phyloP scores from a whole-genome alignment of 2,329 filamentous ascomycete species.

The Monosporascus sp. region DNA sequence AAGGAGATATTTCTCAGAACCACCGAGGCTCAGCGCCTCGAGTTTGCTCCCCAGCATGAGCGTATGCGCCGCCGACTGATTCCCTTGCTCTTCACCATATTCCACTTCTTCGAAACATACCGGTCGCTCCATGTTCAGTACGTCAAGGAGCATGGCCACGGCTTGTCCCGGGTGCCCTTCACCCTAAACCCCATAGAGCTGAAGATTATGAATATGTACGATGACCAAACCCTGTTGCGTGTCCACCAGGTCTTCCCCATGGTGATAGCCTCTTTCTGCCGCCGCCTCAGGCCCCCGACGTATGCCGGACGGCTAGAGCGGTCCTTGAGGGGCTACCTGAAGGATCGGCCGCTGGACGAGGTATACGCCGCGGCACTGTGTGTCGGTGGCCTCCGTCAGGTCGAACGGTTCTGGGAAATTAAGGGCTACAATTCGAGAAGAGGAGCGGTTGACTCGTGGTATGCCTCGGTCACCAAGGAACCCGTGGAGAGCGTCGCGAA shows the following conservation, averaged over 20 bases:
- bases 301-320: slow-evolving; percentile 60
- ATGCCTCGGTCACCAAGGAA: slow-evolving; percentile 44
- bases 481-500: slow-evolving; percentile 39
- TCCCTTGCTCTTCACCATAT: slow-evolving; percentile 59
- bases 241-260: slow-evolving; percentile 62
- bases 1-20: slow-evolving; percentile 60
- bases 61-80: slow-evolving; percentile 61
- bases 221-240: slow-evolving; percentile 55
- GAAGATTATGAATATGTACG: slow-evolving; percentile 59
- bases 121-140: slow-evolving; percentile 54
- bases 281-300: slow-evolving; percentile 56
- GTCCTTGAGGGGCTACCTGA: slow-evolving; percentile 57
- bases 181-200: slow-evolving; percentile 59
- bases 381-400: slow-evolving; percentile 57
- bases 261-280: slow-evolving; percentile 59
- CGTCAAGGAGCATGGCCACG: slow-evolving; percentile 47
- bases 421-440: slow-evolving; percentile 59
- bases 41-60: slow-evolving; percentile 57
- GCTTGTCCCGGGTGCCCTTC: slow-evolving; percentile 47
- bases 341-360: slow-evolving; percentile 58
- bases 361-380: slow-evolving; percentile 56
- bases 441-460: slow-evolving; percentile 56
- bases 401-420: slow-evolving; percentile 60
- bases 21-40: slow-evolving; percentile 47
- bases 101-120: slow-evolving; percentile 64